Conservation (phyloP, 2,329 filamentous ascomycete species). For the Chrysoporthe cubensis region DNA sequence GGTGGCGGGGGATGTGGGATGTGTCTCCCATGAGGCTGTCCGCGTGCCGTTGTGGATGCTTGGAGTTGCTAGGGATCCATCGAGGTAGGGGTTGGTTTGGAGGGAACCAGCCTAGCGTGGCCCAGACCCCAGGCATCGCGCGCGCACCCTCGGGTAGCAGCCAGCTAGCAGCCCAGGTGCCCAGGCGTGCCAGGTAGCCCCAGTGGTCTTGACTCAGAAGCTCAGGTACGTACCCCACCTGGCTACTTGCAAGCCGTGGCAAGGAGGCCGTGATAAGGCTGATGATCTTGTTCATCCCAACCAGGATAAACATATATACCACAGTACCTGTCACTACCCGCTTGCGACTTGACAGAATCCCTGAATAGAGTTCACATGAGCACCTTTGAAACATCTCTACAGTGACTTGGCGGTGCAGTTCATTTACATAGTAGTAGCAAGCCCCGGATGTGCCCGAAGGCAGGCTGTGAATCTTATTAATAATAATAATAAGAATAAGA, state of each 20-base stretch:
- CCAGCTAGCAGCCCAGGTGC: too few relatives aligned
- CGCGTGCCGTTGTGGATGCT: not conserved
- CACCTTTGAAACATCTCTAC: not conserved
- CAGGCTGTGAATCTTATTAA: too few relatives aligned
- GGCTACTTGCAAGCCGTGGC: not conserved
- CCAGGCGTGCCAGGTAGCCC: not conserved
- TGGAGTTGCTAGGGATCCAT: not conserved
- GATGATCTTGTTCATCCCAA: slow-evolving; percentile 2
- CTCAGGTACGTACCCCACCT: not conserved
- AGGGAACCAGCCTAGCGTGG: not conserved
- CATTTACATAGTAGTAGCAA: too few relatives aligned
- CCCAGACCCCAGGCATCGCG: slow-evolving; percentile 4
- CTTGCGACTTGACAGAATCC: not conserved
- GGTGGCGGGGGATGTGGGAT: not conserved
- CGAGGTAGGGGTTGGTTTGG: slow-evolving; percentile 1
- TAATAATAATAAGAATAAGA: too few relatives aligned
- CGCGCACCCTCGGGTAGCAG: not conserved
- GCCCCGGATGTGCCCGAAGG: too few relatives aligned
- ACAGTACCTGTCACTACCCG: not conserved
- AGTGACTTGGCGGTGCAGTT: too few relatives aligned
- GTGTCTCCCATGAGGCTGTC: not conserved
- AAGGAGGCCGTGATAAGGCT: slow-evolving; percentile 7
- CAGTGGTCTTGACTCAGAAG: slow-evolving; percentile 6
- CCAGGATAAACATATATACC: not conserved
- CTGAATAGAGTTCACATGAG: not conserved